These are phyloP conservation scores for Aspergillus sojae DNA, from an alignment of 2,329 filamentous ascomycete genomes.

Conservation along the genomic window DNA sequence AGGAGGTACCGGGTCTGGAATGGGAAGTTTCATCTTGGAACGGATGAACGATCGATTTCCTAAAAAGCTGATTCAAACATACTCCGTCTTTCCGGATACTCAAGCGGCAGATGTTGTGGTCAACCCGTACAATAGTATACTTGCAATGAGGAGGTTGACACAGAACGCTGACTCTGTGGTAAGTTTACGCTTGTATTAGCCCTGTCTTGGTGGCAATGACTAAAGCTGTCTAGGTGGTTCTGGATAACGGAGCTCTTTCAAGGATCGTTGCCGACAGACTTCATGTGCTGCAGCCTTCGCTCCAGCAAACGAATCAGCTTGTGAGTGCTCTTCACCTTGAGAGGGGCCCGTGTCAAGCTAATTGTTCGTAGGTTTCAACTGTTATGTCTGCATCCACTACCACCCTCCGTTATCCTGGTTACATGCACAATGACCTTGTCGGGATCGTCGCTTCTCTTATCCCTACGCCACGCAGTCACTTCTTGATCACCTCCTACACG, in stretches of 20 bases:
- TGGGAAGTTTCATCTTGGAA: conserved; percentile 93
- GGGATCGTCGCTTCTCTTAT: conserved; percentile 96
- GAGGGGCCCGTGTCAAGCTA: conserved; percentile 1
- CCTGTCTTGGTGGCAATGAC: conserved; percentile 8
- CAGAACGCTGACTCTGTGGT: conserved; percentile 96
- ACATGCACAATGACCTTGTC: conserved; percentile 99
- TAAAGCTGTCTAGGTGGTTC: conserved; percentile 63
- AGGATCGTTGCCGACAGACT: conserved; percentile 92
- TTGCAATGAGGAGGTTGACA: conserved; percentile 86
- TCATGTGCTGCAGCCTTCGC: conserved; percentile 92
- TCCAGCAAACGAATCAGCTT: conserved; percentile 96
- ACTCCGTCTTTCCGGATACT: conserved; percentile 96
- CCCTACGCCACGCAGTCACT: conserved; percentile 94
- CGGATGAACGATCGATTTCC: conserved; percentile 95
- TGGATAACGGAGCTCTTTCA: conserved; percentile 92
- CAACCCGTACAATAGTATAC: conserved; percentile 95
- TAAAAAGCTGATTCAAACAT: conserved; percentile 98
- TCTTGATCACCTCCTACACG: conserved; percentile 97
- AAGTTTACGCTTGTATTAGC: conserved; percentile 27
- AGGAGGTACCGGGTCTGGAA: conserved; percentile 91
- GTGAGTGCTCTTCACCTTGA: conserved; percentile 47
- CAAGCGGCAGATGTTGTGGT: conserved; percentile 91
- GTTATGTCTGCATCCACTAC: conserved; percentile 99
- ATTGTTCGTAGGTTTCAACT: conserved; percentile 68
- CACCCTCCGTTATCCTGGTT: conserved; percentile 92